These are phyloP conservation scores for Sutorius australiensis DNA, from an alignment of 768 basidiomycete species.

Conservation along the genomic window DNA sequence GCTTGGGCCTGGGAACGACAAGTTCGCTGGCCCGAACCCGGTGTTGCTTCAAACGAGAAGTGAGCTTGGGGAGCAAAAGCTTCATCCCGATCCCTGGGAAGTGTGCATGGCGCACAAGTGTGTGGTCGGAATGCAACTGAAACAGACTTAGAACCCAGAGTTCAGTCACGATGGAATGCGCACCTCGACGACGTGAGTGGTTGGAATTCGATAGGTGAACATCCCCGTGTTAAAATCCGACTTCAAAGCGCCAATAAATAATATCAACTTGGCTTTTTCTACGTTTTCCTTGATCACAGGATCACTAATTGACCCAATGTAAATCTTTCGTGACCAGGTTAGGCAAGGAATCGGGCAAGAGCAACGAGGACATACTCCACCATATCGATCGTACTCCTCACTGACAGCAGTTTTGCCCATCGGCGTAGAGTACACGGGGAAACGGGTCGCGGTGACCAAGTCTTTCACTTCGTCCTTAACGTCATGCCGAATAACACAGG, in stretches of 20 bases:
- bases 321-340: constrained; percentile 47
- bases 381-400: constrained; percentile 69
- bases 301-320: constrained; percentile 67
- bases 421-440: constrained; percentile 70
- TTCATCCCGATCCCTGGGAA: constrained; percentile 76
- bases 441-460: constrained; percentile 59
- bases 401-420: constrained; percentile 82
- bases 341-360: neutral
- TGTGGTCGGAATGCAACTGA: constrained; percentile 75
- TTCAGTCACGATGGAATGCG: neutral
- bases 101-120: constrained; percentile 57
- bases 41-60: constrained; percentile 47
- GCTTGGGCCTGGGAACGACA: constrained; percentile 40
- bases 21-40: constrained; percentile 39
- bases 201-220: constrained; percentile 72
- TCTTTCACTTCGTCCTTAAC: constrained; percentile 60
- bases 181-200: constrained; percentile 61
- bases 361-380: constrained; percentile 55
- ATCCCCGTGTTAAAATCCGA: constrained; percentile 89
- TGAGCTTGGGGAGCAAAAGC: constrained; percentile 67
- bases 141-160: neutral
- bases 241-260: constrained; percentile 67
- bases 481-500: constrained; percentile 72
- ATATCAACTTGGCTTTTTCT: constrained; percentile 68
- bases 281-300: constrained; percentile 67